These are phyloP conservation scores for Pyracantha coccinea DNA, from an alignment of 331 rosid genomes.

Conservation along the genomic window DNA sequence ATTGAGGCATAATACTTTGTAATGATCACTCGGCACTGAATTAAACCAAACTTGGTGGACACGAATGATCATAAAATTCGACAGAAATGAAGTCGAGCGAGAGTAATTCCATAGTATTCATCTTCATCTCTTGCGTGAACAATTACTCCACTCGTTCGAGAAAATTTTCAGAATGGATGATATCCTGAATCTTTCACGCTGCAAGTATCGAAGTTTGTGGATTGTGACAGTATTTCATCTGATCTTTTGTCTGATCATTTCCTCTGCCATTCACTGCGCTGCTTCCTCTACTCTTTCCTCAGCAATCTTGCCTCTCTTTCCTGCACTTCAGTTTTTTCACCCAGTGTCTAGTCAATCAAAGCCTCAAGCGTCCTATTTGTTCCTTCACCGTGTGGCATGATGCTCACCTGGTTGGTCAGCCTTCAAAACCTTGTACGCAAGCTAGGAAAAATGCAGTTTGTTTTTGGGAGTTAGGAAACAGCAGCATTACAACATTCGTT, in stretches of 20 bases:
- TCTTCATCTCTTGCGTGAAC: background rate
- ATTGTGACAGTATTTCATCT: background rate
- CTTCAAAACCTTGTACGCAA: no score
- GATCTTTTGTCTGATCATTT: no score
- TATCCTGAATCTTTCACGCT: background rate
- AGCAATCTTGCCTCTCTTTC: slow-evolving; percentile 6
- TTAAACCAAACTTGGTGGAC: background rate
- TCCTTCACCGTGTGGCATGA: slow-evolving; percentile 29
- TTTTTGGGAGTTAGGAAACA: no score
- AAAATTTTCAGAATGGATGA: background rate
- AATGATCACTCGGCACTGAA: background rate
- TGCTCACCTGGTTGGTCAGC: background rate
- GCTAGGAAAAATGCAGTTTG: no score
- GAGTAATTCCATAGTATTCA: background rate
- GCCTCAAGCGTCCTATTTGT: slow-evolving; percentile 30
- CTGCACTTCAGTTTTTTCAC: slow-evolving; percentile 45
- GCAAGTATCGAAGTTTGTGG: background rate
- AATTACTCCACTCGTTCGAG: no score
- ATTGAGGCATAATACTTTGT: background rate
- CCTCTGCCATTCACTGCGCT: background rate
- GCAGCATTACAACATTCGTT: no score
- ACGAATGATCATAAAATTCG: background rate
- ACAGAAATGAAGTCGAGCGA: background rate
- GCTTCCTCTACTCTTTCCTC: background rate
- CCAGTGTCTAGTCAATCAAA: slow-evolving; percentile 35